Conservation (phyloP, 2,329 filamentous ascomycete species). For the Beauveria pseudobassiana region DNA sequence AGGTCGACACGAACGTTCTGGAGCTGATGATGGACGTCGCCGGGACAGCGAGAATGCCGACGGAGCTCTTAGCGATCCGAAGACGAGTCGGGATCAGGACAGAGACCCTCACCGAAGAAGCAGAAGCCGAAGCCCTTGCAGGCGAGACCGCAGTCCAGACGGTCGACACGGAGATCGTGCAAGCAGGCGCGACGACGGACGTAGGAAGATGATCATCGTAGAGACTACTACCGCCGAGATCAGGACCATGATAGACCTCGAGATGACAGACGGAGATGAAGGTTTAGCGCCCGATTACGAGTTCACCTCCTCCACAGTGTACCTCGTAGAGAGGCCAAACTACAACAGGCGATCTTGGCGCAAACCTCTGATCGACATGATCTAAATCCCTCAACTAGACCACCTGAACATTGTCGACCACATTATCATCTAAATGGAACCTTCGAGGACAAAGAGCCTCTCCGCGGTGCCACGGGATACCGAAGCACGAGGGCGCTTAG, state of each 20-base stretch:
- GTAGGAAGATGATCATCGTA: constrained; percentile 3
- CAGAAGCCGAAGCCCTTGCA: constrained; percentile 35
- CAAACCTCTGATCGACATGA: background rate
- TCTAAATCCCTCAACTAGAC: background rate
- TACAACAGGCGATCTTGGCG: background rate
- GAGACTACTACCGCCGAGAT: background rate
- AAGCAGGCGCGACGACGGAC: constrained; percentile 15
- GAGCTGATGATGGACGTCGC: constrained; percentile 18
- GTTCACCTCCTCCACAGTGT: background rate
- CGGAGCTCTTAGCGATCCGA: background rate
- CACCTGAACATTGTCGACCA: background rate
- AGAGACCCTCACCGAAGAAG: constrained; percentile 22
- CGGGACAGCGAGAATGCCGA: constrained; percentile 13
- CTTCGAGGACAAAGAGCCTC: background rate
- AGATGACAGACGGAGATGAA: background rate
- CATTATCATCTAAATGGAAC: background rate
- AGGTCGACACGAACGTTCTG: constrained; percentile 37
- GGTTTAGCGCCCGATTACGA: background rate
- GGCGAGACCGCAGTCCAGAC: constrained; percentile 26
- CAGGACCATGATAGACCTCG: background rate
- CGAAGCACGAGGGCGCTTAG: background rate
- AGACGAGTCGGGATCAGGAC: constrained; percentile 12
- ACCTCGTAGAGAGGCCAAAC: background rate
- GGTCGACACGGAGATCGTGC: constrained; percentile 28
- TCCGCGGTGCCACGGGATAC: background rate